These are phyloP conservation scores for Entomortierella parvispora DNA, from an alignment of 192 early-diverging fungal genomes.

Conservation along the genomic window DNA sequence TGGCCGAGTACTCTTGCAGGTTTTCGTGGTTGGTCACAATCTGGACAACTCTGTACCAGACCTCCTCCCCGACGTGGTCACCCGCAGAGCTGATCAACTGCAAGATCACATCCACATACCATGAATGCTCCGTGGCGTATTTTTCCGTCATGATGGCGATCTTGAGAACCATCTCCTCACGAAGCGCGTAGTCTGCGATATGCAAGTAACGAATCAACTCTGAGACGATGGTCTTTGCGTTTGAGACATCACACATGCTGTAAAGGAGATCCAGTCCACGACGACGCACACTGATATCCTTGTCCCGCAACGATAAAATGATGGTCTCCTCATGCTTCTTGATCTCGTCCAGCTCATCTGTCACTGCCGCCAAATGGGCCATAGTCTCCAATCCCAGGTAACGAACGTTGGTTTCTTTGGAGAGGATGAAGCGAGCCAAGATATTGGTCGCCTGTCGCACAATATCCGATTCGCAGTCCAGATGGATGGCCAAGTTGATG, in stretches of 20 bases:
- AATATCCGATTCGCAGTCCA: conserved; percentile 89
- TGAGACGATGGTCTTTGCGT: conserved; percentile 86
- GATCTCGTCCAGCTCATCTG: conserved; percentile 85
- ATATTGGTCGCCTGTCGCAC: conserved; percentile 86
- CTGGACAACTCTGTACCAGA: conserved; percentile 98
- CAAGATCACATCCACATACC: conserved; percentile 99
- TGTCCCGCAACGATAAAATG: conserved; percentile 92
- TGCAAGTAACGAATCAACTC: conserved; percentile 93
- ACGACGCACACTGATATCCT: conserved; percentile 96
- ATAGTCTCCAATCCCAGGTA: conserved; percentile 98
- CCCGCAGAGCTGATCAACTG: conserved; percentile 95
- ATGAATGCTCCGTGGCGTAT: conserved; percentile 96
- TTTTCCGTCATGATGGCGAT: conserved; percentile 99
- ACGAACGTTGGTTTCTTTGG: conserved; percentile 97
- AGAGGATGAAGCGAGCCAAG: conserved; percentile 89
- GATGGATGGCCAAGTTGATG: conserved; percentile 93
- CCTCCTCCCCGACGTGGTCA: conserved; percentile 95
- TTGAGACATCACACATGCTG: conserved; percentile 94
- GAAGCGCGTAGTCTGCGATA: conserved; percentile 88
- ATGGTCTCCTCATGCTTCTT: conserved; percentile 89
- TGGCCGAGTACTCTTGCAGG: conserved; percentile 93
- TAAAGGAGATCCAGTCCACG: conserved; percentile 95
- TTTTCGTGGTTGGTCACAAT: conserved; percentile 96
- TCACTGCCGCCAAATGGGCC: conserved; percentile 89
- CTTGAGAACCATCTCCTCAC: conserved; percentile 98